phyloP scores from a whole-genome alignment of 768 basidiomycete genomes.

The Tylopilus sp. region DNA sequence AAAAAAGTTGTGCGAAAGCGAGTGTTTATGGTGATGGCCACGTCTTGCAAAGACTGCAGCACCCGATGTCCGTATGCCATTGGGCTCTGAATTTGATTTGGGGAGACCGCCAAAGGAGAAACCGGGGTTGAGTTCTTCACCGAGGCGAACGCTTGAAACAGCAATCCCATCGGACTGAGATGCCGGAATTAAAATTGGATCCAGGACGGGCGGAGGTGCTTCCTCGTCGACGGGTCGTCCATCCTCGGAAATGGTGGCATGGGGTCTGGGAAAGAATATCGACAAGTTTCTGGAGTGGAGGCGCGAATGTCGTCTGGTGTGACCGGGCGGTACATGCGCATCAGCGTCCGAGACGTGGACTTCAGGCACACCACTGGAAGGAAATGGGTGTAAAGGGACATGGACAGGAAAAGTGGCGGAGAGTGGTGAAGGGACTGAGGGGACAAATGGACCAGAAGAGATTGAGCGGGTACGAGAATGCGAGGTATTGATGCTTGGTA shows the following conservation, averaged over 20 bases:
- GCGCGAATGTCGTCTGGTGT: conserved; percentile 54
- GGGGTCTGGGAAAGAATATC: conserved; percentile 80
- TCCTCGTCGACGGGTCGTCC: conserved; percentile 45
- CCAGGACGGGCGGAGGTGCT: conserved; percentile 46
- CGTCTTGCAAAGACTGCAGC: conserved; percentile 34
- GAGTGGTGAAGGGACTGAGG: conserved; percentile 27
- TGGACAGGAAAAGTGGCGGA: conserved; percentile 25
- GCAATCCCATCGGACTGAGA: conserved; percentile 34
- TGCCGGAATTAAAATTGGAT: conserved; percentile 38
- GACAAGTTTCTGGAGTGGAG: conserved; percentile 91
- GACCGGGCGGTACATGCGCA: conserved; percentile 19
- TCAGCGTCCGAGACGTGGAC: conserved; percentile 14
- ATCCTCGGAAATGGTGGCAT: conserved; percentile 65
- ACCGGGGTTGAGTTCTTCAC: conserved; percentile 44
- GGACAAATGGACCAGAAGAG: conserved; percentile 29
- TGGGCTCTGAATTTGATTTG: conserved; percentile 24
- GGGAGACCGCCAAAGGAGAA: conserved; percentile 65
- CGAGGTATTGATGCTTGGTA: conserved; percentile 5
- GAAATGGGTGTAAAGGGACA: conserved; percentile 25
- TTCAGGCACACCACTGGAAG: conserved; percentile 21
- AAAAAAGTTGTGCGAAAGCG: conserved; percentile 91
- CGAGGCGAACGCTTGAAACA: conserved; percentile 24
- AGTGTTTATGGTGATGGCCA: conserved; percentile 92
- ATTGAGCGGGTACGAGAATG: conserved; percentile 34
- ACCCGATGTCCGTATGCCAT: conserved; percentile 12